Evolutionary conservation across 2,329 filamentous ascomycete genomes (phyloP), one percentile per base, ranked within the genome.

Genomic region (Exophiala calicioides): DNA sequence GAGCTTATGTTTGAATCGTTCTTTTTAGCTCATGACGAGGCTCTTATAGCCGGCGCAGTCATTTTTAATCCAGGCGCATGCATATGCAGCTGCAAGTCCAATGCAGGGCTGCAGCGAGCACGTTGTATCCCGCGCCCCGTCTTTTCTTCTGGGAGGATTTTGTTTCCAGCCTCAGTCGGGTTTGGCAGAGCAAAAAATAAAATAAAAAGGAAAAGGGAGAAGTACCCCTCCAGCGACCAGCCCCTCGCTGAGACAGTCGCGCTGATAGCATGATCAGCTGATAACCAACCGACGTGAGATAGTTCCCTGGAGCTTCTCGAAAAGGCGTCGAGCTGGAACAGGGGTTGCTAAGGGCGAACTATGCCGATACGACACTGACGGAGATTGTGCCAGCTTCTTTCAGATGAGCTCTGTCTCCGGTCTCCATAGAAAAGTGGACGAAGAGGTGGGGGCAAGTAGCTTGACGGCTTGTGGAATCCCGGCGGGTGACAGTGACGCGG

Each of bases 401-500:
- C 30, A 40, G 36, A 44, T 43, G 47, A 47, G 35, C 19, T 39
- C 26, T 33, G 32, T 37, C 43, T 44, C 13, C 13, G 38, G 30
- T 29, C 37, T 34, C 36, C 44, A 44, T 26, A 33, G 39, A 31
- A 33, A 27, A 39, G 44, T 48, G 47, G 51, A 43, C 41, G 35
- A 27, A 13, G 36, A 47, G 34, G 30, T 34, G 48, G 33, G 45
- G 38, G 8, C 13, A 16, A 12, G 26, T 49, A 42, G 52, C 41
- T 42, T 39, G 19, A 18, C 52, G 52, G 52, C 33, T 51, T 49
- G 52, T 52, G 52, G 52, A 44, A 54, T 52, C 23, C 52, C 52
- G 52, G 19, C 52, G 47, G 52, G 23, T 36, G 36, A 26, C 38
- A 51, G 32, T 37, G 47, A 45, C 23, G 41, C 40, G 47, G 47